A percentile compares a stretch with the other conserved stretches of the same genome.
Conservation (phyloP, 352 stramenopile genomes). For the Pythium coloratum region DNA sequence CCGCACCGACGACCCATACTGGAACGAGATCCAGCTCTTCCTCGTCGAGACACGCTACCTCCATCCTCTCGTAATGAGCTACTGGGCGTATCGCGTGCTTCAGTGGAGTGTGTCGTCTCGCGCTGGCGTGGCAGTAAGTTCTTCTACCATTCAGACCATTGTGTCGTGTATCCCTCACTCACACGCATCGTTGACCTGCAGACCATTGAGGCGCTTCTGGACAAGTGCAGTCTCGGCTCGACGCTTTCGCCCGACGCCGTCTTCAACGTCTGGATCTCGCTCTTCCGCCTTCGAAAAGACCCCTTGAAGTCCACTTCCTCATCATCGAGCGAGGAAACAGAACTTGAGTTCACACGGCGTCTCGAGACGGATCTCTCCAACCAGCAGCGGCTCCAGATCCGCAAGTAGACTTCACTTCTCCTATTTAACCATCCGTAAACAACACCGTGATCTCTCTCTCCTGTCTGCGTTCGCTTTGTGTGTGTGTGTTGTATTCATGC, state of each 20-base stretch:
- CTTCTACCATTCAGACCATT: neutral
- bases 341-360: slow-evolving; percentile 36
- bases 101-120: slow-evolving; percentile 65
- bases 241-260: slow-evolving; percentile 49
- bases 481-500: neutral
- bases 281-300: slow-evolving; percentile 50
- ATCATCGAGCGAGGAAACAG: slow-evolving; percentile 8
- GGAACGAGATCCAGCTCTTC: slow-evolving; percentile 79
- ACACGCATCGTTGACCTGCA: slow-evolving; percentile 19
- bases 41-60: slow-evolving; percentile 58
- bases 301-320: neutral
- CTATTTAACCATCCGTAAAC: neutral
- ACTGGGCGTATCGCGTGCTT: slow-evolving; percentile 69
- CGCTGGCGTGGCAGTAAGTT: slow-evolving; percentile 53
- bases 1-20: slow-evolving; percentile 72
- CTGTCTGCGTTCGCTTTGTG: neutral
- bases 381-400: slow-evolving; percentile 57
- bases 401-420: slow-evolving; percentile 17
- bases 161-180: neutral
- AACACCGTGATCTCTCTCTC: too few relatives aligned
- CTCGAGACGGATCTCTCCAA: slow-evolving; percentile 50
- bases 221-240: slow-evolving; percentile 55
- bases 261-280: slow-evolving; percentile 58
- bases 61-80: slow-evolving; percentile 59
- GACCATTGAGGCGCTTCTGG: slow-evolving; percentile 67